Evolutionary conservation across 495 filamentous ascomycete species (phyloP).

Genomic region (Hypomontagnella submonticulosa): DNA sequence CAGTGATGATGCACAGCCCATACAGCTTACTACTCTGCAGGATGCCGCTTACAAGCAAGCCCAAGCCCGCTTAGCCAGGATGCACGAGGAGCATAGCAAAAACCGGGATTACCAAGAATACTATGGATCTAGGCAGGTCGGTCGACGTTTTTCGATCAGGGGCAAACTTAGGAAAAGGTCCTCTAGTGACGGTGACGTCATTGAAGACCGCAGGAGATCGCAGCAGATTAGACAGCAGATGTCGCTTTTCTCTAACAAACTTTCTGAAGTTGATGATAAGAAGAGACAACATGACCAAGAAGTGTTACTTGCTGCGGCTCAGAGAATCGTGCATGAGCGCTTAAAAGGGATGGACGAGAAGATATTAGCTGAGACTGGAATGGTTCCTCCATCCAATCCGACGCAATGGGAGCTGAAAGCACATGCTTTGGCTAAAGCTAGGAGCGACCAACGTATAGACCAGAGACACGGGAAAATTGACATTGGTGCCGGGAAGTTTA

Average conservation of each 20-base stretch:
- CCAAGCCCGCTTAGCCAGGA: conserved; percentile 80
- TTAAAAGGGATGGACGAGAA: conserved; percentile 83
- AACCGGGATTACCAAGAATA: conserved; percentile 72
- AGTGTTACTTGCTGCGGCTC: conserved; percentile 78
- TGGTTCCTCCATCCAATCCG: conserved; percentile 72
- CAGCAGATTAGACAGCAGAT: conserved; percentile 82
- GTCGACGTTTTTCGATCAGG: conserved; percentile 63
- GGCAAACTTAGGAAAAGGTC: conserved; percentile 70
- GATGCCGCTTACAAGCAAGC: conserved; percentile 87
- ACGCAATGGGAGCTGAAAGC: conserved; percentile 85
- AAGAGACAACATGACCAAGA: conserved; percentile 80
- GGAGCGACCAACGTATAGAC: conserved; percentile 65
- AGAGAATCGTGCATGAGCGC: conserved; percentile 81
- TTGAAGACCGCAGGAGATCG: conserved; percentile 74
- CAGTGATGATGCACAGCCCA: conserved; percentile 47
- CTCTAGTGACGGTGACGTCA: conserved; percentile 72
- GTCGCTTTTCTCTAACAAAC: conserved; percentile 74
- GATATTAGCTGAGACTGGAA: conserved; percentile 79
- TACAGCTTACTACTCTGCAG: conserved; percentile 72
- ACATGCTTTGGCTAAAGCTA: conserved; percentile 70
- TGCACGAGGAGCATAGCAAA: conserved; percentile 74
- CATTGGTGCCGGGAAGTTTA: conserved; percentile 82
- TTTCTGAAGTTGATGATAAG: conserved; percentile 76
- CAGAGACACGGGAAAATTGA: conserved; percentile 72
- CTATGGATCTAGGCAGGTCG: conserved; percentile 67